phyloP scores from a whole-genome alignment of 2,329 filamentous ascomycete species.

The Nothophaeocryptopus gaeumannii region DNA sequence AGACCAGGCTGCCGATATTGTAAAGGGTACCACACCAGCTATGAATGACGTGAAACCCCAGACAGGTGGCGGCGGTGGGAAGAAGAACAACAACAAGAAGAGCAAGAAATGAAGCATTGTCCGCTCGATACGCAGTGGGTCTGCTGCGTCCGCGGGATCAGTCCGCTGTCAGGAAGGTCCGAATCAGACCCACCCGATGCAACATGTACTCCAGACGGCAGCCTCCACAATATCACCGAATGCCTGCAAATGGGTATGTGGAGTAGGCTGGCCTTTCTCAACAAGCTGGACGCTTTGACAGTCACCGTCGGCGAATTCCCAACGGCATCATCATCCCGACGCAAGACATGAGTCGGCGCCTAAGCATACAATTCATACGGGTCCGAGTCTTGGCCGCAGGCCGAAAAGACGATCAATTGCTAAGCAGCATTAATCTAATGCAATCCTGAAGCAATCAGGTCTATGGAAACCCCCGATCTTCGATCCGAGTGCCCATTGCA shows the following conservation, averaged over 20 bases:
- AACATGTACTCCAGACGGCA: conserved; percentile 11
- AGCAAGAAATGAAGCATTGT: conserved; percentile 43
- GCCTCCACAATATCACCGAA: conserved; percentile 20
- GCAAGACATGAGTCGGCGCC: background rate
- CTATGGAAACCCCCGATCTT: background rate
- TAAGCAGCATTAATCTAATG: conserved; percentile 2
- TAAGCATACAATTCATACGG: background rate
- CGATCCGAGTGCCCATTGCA: background rate
- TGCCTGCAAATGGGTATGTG: conserved; percentile 4
- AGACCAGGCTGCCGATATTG: conserved; percentile 24
- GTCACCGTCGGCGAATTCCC: conserved; percentile 2
- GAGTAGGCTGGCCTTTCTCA: conserved; percentile 1
- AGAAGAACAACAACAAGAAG: conserved; percentile 51
- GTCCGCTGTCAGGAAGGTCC: background rate
- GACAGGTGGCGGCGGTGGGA: conserved; percentile 37
- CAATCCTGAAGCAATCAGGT: background rate
- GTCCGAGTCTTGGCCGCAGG: conserved; percentile 8
- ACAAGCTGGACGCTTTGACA: background rate
- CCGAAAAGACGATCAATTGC: conserved; percentile 5
- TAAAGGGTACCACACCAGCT: conserved; percentile 10
- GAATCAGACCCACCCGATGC: background rate
- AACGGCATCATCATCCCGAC: conserved; percentile 3
- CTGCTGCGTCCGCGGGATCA: background rate
- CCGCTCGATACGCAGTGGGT: background rate
- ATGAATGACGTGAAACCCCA: conserved; percentile 21